Conservation (phyloP, 768 basidiomycete species). For the Termitomyces sp. region DNA sequence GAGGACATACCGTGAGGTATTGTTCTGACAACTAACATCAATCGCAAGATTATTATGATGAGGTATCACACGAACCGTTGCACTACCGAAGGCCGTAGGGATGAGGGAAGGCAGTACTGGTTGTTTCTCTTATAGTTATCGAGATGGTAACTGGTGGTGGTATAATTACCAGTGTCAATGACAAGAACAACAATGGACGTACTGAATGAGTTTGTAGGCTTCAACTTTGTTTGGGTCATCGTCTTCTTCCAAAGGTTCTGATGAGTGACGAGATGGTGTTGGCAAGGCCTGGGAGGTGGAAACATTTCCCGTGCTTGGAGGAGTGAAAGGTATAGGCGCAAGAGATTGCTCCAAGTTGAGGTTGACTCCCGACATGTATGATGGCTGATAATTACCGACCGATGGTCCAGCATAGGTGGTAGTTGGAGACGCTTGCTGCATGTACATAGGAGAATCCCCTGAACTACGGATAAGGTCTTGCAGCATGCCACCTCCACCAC, state of each 20-base stretch:
- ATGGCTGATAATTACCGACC: slow-evolving; percentile 36
- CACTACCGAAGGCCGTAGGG: slow-evolving; percentile 82
- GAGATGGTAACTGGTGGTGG: slow-evolving; percentile 69
- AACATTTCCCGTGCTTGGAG: slow-evolving; percentile 23
- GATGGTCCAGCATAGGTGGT: slow-evolving; percentile 37
- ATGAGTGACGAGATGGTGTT: slow-evolving; percentile 20
- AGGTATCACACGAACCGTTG: slow-evolving; percentile 54
- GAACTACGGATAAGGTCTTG: slow-evolving; percentile 55
- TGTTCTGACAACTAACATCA: slow-evolving; percentile 40
- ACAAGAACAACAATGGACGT: slow-evolving; percentile 19
- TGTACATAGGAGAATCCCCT: slow-evolving; percentile 60
- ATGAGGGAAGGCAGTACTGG: slow-evolving; percentile 83
- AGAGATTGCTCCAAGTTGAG: slow-evolving; percentile 55
- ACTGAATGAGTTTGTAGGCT: slow-evolving; percentile 82
- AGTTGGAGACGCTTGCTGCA: slow-evolving; percentile 38
- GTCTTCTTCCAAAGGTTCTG: slow-evolving; percentile 55
- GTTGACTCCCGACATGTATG: slow-evolving; percentile 56
- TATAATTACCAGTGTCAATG: background rate
- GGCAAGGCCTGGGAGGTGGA: slow-evolving; percentile 32
- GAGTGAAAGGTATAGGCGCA: slow-evolving; percentile 45
- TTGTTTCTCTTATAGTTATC: slow-evolving; percentile 87
- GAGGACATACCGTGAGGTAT: slow-evolving; percentile 71
- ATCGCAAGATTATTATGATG: background rate
- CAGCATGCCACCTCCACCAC: slow-evolving; percentile 41
- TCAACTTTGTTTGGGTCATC: slow-evolving; percentile 73